Evolutionary conservation across 768 basidiomycete genomes (phyloP).

Genomic region (Termitomyces sp.): DNA sequence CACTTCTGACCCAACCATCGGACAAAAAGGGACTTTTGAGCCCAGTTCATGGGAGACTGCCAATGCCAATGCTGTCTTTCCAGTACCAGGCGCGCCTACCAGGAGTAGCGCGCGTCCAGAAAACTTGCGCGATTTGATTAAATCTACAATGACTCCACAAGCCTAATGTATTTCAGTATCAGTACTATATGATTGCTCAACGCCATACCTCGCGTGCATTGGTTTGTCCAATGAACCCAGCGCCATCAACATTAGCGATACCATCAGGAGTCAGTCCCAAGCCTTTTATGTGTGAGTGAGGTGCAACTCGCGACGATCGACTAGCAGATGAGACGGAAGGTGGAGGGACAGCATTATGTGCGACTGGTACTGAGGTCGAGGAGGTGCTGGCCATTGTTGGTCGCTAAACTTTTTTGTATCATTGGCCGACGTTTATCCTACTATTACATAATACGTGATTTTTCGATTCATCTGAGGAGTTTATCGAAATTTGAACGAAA

Average conservation of each 20-base stretch:
- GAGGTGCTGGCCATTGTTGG: constrained; percentile 23
- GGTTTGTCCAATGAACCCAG: constrained; percentile 88
- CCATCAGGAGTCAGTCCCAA: constrained; percentile 87
- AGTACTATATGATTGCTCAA: background rate
- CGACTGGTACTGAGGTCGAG: constrained; percentile 48
- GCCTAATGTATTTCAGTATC: constrained; percentile 44
- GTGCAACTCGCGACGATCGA: constrained; percentile 75
- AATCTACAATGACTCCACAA: constrained; percentile 85
- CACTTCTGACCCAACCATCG: constrained; percentile 97
- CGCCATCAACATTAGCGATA: constrained; percentile 59
- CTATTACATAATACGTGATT: background rate
- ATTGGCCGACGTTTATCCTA: background rate
- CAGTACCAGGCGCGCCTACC: constrained; percentile 95
- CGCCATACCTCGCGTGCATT: constrained; percentile 79
- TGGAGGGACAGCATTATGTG: constrained; percentile 70
- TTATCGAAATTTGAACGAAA: background rate
- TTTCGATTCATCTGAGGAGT: background rate
- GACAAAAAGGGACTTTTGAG: constrained; percentile 93
- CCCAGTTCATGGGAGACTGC: constrained; percentile 95
- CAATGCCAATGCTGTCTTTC: constrained; percentile 96
- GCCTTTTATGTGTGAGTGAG: constrained; percentile 96
- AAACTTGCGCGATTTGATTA: constrained; percentile 88
- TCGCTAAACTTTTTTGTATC: background rate
- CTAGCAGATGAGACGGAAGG: constrained; percentile 56
- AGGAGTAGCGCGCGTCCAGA: constrained; percentile 89